Conservation (phyloP, 225 moss, liverwort and hornwort species). For the Anthoceros angustus region DNA sequence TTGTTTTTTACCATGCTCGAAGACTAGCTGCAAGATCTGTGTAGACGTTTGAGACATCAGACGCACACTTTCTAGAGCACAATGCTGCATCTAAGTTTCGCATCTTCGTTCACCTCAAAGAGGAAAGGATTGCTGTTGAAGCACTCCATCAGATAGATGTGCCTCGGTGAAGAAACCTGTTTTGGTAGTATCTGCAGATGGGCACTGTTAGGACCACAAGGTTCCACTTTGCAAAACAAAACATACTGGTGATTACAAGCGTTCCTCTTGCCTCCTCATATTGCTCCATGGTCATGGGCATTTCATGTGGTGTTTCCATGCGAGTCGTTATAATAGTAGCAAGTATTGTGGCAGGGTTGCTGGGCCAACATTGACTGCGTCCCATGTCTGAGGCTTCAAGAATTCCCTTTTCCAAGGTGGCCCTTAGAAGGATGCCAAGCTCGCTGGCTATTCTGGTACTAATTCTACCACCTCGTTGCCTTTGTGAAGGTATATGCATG, state of each 20-base stretch:
- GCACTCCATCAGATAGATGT: conserved; percentile 75
- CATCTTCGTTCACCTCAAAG: conserved; percentile 38
- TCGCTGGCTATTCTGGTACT: conserved; percentile 36
- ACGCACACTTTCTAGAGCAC: background rate
- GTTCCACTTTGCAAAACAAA: background rate
- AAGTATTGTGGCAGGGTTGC: conserved; percentile 50
- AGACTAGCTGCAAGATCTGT: conserved; percentile 71
- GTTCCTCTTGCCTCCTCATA: conserved; percentile 61
- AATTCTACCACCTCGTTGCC: conserved; percentile 7
- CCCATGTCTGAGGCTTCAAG: conserved; percentile 35
- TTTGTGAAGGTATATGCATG: background rate
- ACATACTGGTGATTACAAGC: background rate
- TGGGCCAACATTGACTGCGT: conserved; percentile 41
- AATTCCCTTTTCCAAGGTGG: conserved; percentile 37
- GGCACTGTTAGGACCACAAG: background rate
- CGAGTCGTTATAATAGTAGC: conserved; percentile 61
- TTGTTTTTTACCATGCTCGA: conserved; percentile 35
- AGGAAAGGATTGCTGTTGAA: conserved; percentile 62
- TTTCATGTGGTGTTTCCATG: conserved; percentile 83
- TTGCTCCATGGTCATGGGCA: conserved; percentile 87
- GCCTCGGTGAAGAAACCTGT: conserved; percentile 66
- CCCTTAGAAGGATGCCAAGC: conserved; percentile 47
- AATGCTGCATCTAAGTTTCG: background rate
- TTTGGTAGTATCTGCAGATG: conserved; percentile 59
- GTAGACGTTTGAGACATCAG: conserved; percentile 1